A percentile compares a stretch with the other conserved stretches of the same genome.
Conservation (phyloP, 495 filamentous ascomycete genomes). For the Neurospora sp. region DNA sequence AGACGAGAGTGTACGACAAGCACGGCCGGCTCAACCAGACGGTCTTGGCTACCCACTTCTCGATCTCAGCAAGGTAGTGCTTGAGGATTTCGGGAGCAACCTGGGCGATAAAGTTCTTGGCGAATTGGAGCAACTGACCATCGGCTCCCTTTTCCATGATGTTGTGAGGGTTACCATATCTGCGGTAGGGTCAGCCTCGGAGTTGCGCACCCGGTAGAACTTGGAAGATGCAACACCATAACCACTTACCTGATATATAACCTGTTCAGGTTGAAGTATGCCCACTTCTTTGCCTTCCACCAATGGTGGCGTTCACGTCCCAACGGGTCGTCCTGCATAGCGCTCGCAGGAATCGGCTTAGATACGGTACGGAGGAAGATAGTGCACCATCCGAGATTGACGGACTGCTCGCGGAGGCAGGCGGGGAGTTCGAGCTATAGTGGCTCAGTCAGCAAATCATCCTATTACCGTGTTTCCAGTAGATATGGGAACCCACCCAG, state of each 20-base stretch:
- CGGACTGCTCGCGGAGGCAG: constrained; percentile 63
- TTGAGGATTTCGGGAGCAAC: constrained; percentile 95
- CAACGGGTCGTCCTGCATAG: constrained; percentile 70
- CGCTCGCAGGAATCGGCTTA: constrained; percentile 68
- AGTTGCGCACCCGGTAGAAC: neutral
- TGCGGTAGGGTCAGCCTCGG: constrained; percentile 27
- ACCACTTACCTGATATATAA: constrained; percentile 73
- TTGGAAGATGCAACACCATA: neutral
- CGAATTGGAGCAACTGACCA: constrained; percentile 64
- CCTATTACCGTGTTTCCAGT: neutral
- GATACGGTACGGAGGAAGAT: constrained; percentile 83
- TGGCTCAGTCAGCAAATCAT: constrained; percentile 22
- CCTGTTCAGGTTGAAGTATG: constrained; percentile 92
- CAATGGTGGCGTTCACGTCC: constrained; percentile 91
- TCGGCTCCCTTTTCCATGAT: constrained; percentile 51
- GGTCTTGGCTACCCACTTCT: constrained; percentile 93
- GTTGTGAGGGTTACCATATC: constrained; percentile 77
- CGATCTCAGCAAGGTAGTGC: constrained; percentile 83
- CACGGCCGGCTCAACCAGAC: constrained; percentile 91
- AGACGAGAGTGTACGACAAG: constrained; percentile 82
- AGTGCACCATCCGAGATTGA: constrained; percentile 89
- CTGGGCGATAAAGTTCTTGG: constrained; percentile 79
- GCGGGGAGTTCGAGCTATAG: constrained; percentile 73
- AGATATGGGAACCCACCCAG: constrained; percentile 54
- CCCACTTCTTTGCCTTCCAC: constrained; percentile 99